A percentile compares a stretch with the other conserved stretches of the same genome.
Evolutionary conservation across 768 basidiomycete genomes (phyloP).

Genomic region (Sarcomyxa edulis): DNA sequence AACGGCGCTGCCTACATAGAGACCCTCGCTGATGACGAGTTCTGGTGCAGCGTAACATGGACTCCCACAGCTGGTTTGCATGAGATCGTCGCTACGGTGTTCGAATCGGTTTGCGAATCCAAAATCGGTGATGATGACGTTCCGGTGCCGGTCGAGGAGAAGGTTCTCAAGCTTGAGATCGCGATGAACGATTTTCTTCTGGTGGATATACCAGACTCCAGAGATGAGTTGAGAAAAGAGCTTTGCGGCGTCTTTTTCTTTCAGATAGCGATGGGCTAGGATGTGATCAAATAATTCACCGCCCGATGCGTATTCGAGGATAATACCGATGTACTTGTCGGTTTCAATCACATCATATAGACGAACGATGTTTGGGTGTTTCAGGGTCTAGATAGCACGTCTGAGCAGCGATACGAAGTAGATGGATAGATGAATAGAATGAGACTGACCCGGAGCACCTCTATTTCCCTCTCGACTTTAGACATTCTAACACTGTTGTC

Average conservation of each 20-base stretch:
- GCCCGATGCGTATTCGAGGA: slow-evolving; percentile 96
- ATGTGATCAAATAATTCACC: slow-evolving; percentile 99
- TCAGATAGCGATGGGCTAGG: slow-evolving; percentile 93
- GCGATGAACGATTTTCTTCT: slow-evolving; percentile 98
- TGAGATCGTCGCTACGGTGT: slow-evolving; percentile 87
- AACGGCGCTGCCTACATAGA: slow-evolving; percentile 95
- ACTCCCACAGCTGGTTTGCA: slow-evolving; percentile 97
- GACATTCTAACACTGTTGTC: slow-evolving; percentile 83
- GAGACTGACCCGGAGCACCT: slow-evolving; percentile 81
- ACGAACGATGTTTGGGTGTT: slow-evolving; percentile 97
- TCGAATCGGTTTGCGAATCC: slow-evolving; percentile 98
- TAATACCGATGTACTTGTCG: slow-evolving; percentile 99
- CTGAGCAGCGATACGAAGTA: slow-evolving; percentile 11
- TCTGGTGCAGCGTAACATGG: slow-evolving; percentile 99
- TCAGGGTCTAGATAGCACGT: slow-evolving; percentile 58
- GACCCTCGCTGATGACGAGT: slow-evolving; percentile 93
- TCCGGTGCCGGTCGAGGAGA: slow-evolving; percentile 92
- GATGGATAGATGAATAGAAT: slow-evolving; percentile 6
- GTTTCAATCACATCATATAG: slow-evolving; percentile 99
- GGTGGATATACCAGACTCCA: slow-evolving; percentile 97
- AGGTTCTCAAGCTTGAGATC: slow-evolving; percentile 99
- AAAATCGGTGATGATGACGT: slow-evolving; percentile 99
- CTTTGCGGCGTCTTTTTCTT: slow-evolving; percentile 90
- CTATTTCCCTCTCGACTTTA: slow-evolving; percentile 97
- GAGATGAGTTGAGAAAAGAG: slow-evolving; percentile 98